phyloP scores from a whole-genome alignment of 768 basidiomycete species.

The Podaxis rugospora region DNA sequence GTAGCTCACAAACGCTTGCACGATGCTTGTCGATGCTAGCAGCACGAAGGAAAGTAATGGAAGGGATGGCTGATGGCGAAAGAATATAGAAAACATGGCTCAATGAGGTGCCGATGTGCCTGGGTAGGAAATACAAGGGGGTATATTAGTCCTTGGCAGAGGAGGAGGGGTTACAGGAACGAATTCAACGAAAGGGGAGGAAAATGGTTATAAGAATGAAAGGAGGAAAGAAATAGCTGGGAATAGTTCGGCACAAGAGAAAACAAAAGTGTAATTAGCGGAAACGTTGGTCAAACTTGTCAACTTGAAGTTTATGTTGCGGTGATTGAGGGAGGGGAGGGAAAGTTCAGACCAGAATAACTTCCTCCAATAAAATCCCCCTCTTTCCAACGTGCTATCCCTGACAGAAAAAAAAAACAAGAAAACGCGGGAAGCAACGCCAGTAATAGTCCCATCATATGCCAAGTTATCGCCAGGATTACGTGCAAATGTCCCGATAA shows the following conservation, averaged over 20 bases:
- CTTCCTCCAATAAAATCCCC: not conserved
- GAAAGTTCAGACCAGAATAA: not conserved
- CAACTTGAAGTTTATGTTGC: not conserved
- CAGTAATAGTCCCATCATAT: not conserved
- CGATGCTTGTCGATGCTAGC: constrained; percentile 16
- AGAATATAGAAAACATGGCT: constrained; percentile 26
- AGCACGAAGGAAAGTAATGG: constrained; percentile 12
- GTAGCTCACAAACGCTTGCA: constrained; percentile 34
- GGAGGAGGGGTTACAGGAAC: not conserved
- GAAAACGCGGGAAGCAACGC: not conserved
- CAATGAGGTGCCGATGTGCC: not conserved
- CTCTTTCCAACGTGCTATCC: not conserved
- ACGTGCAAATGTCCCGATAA: not conserved
- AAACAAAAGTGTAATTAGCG: not conserved
- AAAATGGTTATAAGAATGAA: not conserved
- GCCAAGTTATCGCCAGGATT: not conserved
- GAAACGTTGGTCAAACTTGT: not conserved
- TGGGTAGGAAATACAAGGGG: not conserved
- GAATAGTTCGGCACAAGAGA: not conserved
- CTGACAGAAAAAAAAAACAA: not conserved
- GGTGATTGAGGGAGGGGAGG: not conserved
- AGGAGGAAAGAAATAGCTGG: constrained; percentile 6
- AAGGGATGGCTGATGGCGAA: constrained; percentile 15
- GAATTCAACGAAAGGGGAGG: not conserved
- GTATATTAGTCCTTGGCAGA: constrained; percentile 1